Evolutionary conservation across 805 yeast species (phyloP), one percentile per base, ranked within the genome.

Genomic region (Teunomyces funiuensis): DNA sequence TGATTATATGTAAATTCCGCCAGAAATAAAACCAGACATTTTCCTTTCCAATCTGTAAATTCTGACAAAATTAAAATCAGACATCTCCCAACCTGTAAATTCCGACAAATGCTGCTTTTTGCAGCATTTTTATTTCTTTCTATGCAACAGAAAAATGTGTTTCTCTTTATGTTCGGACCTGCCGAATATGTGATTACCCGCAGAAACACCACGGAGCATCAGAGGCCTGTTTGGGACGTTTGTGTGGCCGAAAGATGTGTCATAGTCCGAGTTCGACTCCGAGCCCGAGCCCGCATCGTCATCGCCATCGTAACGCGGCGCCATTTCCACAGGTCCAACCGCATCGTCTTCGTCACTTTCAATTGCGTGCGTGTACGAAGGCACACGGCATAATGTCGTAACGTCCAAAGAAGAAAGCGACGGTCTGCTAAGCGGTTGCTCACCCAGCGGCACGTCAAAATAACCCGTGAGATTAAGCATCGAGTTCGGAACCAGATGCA

Each of bases 341-440:
- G 36, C 47, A 5, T 28, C 41, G 15, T 58, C 66, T 9, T 60
- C 68, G 36, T 68, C 69, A 10, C 63, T 68, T 25, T 66, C 70
- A 7, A 66, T 45, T 1, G 74, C 76, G 41, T 66, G 65, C 5
- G 58, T 59, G 43, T 70, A 70, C 27, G 71, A 58, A 0, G 76
- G 76, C 5, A 69, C 65, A 37, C 52, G 52, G 44, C 56, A 58
- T 13, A 66, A 50, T n/a, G 45, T 18, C 25, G 23, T n/a, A 6
- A 63, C 47, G 43, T 66, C 65, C 31, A 47, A 29, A 15, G 28
- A 38, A 7, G 55, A 45, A n/a, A n/a, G n/a, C n/a, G n/a, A n/a
- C n/a, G n/a, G n/a, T n/a, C n/a, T n/a, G n/a, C n/a, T n/a, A n/a
- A n/a, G n/a, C n/a, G n/a, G n/a, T n/a, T n/a, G n/a, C n/a, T n/a